Base-by-base conservation (phyloP, 176 grass and related monocot genomes). In the Neostapfia colusana region DNA sequence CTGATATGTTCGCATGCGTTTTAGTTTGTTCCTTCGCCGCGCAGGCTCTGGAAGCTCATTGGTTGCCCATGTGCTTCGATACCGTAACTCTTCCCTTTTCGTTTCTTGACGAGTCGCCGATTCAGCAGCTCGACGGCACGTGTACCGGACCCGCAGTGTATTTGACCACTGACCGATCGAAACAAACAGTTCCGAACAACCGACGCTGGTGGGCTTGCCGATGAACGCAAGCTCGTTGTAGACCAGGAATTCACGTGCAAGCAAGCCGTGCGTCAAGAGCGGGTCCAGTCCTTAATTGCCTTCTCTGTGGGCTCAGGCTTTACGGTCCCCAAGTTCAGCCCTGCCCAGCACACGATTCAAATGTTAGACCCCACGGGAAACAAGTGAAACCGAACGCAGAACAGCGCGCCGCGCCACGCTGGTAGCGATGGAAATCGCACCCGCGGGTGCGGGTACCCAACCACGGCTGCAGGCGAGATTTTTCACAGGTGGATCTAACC, bases 181-280 rank as follows among this genome's bases (percentile, higher is more conserved):
- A 49, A 40, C 38, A 11, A 2, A 4, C 44, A 16, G 55, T 48
- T 34, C 10, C 35, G 12, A 81, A 36, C 21, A 16, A 31, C 42
- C 20, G 70, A 38, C 80, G 18, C 6, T 18, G 26, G 26, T 3
- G 26, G 20, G 8, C n/a, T 26, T 0, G 18, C 37, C 0, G 17
- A 5, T 31, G 55, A 77, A 54, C 34, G 74, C 67, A 67, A 69
- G 54, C 59, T 77, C 76, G 7, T 31, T 6, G 17, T 65, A 70
- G 65, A 70, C 71, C 12, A 70, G 5, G 61, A 4, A 56, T 73
- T 21, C 6, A 54, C 4, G 27, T 38, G 72, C 51, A 27, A 7
- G 39, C 11, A 6, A 16, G 28, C 72, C 10, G 28, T 28, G 54
- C 31, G 18, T 21, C 64, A 2, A 59, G 40, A 20, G 12, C 20